phyloP scores from a whole-genome alignment of 176 grass and related monocot genomes.

The Oryza rufipogon region DNA sequence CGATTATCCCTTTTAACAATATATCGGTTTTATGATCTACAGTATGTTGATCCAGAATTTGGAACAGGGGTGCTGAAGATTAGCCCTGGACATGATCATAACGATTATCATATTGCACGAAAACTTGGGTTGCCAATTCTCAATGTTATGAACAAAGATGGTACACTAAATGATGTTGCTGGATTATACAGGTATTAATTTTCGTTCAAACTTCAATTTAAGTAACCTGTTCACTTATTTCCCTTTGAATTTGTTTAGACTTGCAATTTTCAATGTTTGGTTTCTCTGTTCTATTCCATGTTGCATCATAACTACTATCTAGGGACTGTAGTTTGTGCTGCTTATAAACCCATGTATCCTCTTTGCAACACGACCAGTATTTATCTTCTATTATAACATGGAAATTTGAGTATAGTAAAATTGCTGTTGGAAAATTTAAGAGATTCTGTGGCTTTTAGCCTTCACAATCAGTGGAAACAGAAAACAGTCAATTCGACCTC shows the following conservation, averaged over 20 bases:
- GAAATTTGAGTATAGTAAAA: not conserved
- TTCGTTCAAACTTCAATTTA: constrained; percentile 29
- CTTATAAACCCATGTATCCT: constrained; percentile 26
- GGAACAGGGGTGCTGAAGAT: constrained; percentile 98
- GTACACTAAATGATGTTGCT: constrained; percentile 92
- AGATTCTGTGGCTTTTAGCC: constrained; percentile 16
- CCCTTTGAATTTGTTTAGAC: constrained; percentile 12
- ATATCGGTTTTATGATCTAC: constrained; percentile 51
- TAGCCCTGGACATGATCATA: constrained; percentile 98
- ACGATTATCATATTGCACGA: constrained; percentile 99
- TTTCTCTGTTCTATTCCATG: constrained; percentile 9
- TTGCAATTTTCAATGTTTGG: not conserved
- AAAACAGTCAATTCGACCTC: constrained; percentile 17
- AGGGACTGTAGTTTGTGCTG: constrained; percentile 1
- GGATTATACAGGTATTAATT: constrained; percentile 77
- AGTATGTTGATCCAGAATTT: constrained; percentile 99
- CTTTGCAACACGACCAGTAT: not conserved
- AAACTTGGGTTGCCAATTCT: constrained; percentile 98
- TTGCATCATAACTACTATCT: not conserved
- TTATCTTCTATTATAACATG: constrained; percentile 14
- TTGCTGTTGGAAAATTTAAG: constrained; percentile 30
- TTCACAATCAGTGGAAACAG: constrained; percentile 13
- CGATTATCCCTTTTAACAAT: constrained; percentile 27
- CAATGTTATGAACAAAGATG: constrained; percentile 99
- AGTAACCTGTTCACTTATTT: constrained; percentile 9